Percentiles rank a stretch among this genome's conserved stretches.
Conservation (phyloP, 176 grass and related monocot genomes). For the Aegilops bicornis region DNA sequence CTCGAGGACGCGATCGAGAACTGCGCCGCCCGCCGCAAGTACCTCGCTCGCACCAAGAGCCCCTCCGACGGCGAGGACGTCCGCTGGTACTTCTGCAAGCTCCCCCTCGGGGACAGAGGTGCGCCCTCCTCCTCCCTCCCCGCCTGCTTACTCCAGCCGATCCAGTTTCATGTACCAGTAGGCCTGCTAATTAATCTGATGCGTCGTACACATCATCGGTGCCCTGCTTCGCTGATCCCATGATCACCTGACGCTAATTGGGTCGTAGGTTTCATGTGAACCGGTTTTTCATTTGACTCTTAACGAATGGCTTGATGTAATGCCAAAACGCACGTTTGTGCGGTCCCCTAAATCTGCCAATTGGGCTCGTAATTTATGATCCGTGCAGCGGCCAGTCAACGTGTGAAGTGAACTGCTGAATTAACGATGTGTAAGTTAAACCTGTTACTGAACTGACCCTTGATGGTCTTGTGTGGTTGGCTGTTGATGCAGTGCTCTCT, state of each 20-base stretch:
- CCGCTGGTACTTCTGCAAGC: constrained; percentile 96
- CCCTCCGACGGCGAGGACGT: constrained; percentile 85
- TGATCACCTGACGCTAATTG: background rate
- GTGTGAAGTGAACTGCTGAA: background rate
- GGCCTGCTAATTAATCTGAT: background rate
- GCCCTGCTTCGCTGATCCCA: background rate
- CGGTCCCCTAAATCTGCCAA: background rate
- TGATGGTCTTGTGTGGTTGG: background rate
- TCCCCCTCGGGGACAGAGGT: constrained; percentile 81
- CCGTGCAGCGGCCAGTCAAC: background rate
- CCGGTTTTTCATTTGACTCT: background rate
- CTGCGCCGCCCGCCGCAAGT: constrained; percentile 72
- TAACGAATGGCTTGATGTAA: background rate
- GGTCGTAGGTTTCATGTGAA: constrained; percentile 15
- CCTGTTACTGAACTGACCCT: background rate
- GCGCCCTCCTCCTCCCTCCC: background rate
- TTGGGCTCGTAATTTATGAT: background rate
- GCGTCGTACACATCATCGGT: background rate
- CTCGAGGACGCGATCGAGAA: constrained; percentile 80
- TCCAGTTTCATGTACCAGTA: background rate
- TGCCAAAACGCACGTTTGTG: background rate
- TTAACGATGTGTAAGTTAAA: background rate
- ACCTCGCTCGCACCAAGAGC: constrained; percentile 87
- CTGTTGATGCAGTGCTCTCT: constrained; percentile 59
- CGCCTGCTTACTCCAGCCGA: background rate